Evolutionary conservation across 2,329 filamentous ascomycete species (phyloP).

Genomic region (Beauveria pseudobassiana): DNA sequence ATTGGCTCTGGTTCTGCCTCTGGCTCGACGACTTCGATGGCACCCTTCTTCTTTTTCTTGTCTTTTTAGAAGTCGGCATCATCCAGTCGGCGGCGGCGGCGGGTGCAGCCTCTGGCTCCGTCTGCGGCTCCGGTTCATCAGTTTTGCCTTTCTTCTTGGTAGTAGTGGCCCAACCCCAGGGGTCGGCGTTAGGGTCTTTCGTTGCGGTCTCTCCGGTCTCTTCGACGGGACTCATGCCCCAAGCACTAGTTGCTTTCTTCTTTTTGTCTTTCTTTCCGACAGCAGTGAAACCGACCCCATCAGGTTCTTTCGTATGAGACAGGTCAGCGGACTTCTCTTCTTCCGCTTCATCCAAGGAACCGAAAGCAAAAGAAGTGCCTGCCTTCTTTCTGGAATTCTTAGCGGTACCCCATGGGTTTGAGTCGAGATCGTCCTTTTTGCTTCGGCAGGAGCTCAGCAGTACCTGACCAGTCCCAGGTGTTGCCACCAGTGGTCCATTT

Average conservation of each 20-base stretch:
- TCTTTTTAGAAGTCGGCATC: slow-evolving; percentile 21
- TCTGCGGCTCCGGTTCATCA: slow-evolving; percentile 18
- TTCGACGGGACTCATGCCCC: slow-evolving; percentile 28
- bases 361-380: slow-evolving; percentile 39
- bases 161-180: slow-evolving; percentile 31
- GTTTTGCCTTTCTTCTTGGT: slow-evolving; percentile 35
- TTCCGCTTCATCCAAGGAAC: slow-evolving; percentile 32
- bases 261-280: slow-evolving; percentile 35
- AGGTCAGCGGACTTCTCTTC: slow-evolving; percentile 28
- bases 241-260: slow-evolving; percentile 28
- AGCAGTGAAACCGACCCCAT: slow-evolving; percentile 23
- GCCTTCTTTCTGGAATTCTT: slow-evolving; percentile 45
- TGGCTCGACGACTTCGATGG: slow-evolving; percentile 18
- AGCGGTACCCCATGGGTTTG: slow-evolving; percentile 43
- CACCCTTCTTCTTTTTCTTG: slow-evolving; percentile 32
- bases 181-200: slow-evolving; percentile 22
- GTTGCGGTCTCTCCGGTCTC: slow-evolving; percentile 23
- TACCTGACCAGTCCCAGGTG: slow-evolving; percentile 36
- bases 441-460: slow-evolving; percentile 25
- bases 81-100: slow-evolving; percentile 18
- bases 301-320: slow-evolving; percentile 25
- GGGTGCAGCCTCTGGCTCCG: slow-evolving; percentile 18
- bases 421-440: slow-evolving; percentile 34
- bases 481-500: slow-evolving; percentile 50
- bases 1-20: slow-evolving; percentile 16